phyloP scores from a whole-genome alignment of 768 basidiomycete species.

The Podaxis sp. region DNA sequence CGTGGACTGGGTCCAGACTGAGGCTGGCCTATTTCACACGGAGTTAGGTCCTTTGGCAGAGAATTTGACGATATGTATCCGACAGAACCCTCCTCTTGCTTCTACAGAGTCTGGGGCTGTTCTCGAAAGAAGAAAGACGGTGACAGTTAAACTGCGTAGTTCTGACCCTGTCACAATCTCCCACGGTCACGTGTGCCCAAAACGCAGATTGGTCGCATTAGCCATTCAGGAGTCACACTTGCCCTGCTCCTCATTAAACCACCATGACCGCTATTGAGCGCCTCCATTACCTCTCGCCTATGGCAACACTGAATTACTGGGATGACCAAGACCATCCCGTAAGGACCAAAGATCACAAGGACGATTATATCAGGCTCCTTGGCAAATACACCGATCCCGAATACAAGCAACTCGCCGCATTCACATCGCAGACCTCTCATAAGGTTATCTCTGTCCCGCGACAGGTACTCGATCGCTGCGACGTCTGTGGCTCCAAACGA shows the following conservation, averaged over 20 bases:
- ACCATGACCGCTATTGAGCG: background rate
- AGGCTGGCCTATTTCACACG: too few relatives aligned
- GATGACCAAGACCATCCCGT: background rate
- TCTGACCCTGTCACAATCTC: too few relatives aligned
- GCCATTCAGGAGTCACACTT: too few relatives aligned
- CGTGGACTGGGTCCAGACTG: too few relatives aligned
- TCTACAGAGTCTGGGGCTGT: too few relatives aligned
- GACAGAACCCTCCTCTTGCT: too few relatives aligned
- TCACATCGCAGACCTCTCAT: background rate
- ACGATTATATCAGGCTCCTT: background rate
- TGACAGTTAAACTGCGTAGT: too few relatives aligned
- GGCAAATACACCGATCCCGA: background rate
- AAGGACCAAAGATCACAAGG: background rate
- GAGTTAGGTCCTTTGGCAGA: too few relatives aligned
- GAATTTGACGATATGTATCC: too few relatives aligned
- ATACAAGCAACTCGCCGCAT: background rate
- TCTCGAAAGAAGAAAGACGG: too few relatives aligned
- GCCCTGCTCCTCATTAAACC: background rate
- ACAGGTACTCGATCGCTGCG: background rate
- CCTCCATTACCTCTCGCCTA: background rate
- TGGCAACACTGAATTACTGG: background rate
- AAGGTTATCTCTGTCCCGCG: background rate
- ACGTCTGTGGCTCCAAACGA: background rate
- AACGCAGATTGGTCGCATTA: too few relatives aligned
- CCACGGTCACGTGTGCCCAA: too few relatives aligned